Conservation (phyloP, 192 early-diverging fungal species). For the Paraglomus occultum region DNA sequence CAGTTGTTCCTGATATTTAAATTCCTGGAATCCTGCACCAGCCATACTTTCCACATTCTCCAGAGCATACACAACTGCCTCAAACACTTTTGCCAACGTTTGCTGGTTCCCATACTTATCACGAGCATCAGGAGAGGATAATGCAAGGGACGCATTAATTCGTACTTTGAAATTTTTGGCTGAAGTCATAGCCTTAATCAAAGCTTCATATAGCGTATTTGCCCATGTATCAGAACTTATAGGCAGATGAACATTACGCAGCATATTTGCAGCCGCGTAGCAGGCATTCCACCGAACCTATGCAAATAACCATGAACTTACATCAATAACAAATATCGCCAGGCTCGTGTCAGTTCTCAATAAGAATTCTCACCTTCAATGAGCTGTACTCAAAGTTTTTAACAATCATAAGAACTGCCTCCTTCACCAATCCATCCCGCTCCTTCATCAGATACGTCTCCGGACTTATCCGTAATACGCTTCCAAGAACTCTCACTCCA, state of each 20-base stretch:
- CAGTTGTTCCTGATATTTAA: slow-evolving; percentile 31
- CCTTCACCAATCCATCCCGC: slow-evolving; percentile 44
- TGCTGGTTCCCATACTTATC: slow-evolving; percentile 43
- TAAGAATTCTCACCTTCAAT: slow-evolving; percentile 51
- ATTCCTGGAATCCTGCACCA: slow-evolving; percentile 17
- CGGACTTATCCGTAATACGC: slow-evolving; percentile 56
- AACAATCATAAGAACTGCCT: slow-evolving; percentile 45
- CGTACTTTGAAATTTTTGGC: slow-evolving; percentile 80
- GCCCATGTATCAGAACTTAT: slow-evolving; percentile 55
- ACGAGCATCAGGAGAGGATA: slow-evolving; percentile 37
- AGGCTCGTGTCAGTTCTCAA: background rate
- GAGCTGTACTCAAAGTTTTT: slow-evolving; percentile 63
- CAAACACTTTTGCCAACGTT: slow-evolving; percentile 34
- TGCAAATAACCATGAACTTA: slow-evolving; percentile 1
- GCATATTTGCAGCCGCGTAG: slow-evolving; percentile 64
- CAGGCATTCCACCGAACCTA: slow-evolving; percentile 81
- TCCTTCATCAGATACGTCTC: slow-evolving; percentile 44
- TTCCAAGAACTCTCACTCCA: slow-evolving; percentile 69
- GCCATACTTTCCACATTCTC: slow-evolving; percentile 36
- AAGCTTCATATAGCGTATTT: slow-evolving; percentile 46
- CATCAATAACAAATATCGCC: background rate
- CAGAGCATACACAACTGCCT: slow-evolving; percentile 32
- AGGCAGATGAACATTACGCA: slow-evolving; percentile 53
- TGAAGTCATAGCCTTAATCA: slow-evolving; percentile 48
- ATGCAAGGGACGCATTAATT: slow-evolving; percentile 63